A percentile compares a stretch with the other conserved stretches of the same genome.
phyloP scores from a whole-genome alignment of 2,329 filamentous ascomycete species.

The Aspergillus viridinutans region DNA sequence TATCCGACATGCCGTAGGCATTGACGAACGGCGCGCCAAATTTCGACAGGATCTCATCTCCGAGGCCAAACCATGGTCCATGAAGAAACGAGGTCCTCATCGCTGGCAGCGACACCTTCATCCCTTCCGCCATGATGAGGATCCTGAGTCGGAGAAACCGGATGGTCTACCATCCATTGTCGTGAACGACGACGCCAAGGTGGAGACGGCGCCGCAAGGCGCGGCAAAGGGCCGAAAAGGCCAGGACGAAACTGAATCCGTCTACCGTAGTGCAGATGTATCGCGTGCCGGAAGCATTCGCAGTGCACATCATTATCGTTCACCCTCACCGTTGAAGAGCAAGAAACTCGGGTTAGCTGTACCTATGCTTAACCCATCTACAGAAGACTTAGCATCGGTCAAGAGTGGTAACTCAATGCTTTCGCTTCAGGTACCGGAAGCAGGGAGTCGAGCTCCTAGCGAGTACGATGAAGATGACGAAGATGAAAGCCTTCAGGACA shows the following conservation, averaged over 20 bases:
- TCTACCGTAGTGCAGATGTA: slow-evolving; percentile 25
- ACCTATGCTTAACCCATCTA: slow-evolving; percentile 23
- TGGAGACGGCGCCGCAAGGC: slow-evolving; percentile 1
- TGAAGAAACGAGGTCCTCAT: slow-evolving; percentile 17
- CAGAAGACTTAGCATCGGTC: slow-evolving; percentile 29
- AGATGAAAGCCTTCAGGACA: slow-evolving; percentile 57
- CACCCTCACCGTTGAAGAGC: slow-evolving; percentile 15
- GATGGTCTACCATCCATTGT: slow-evolving; percentile 28
- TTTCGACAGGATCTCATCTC: slow-evolving; percentile 56
- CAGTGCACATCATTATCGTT: slow-evolving; percentile 24
- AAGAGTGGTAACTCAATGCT: slow-evolving; percentile 26
- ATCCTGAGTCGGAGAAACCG: slow-evolving; percentile 7
- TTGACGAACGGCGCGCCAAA: slow-evolving; percentile 56
- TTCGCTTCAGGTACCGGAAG: slow-evolving; percentile 27
- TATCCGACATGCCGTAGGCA: slow-evolving; percentile 55
- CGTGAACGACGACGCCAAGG: slow-evolving; percentile 22
- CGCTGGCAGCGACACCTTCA: slow-evolving; percentile 22
- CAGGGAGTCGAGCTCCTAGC: slow-evolving; percentile 2
- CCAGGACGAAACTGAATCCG: slow-evolving; percentile 20
- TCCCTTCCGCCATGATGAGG: slow-evolving; percentile 14
- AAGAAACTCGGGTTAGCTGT: slow-evolving; percentile 21
- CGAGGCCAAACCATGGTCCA: slow-evolving; percentile 32
- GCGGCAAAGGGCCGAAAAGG: slow-evolving; percentile 8
- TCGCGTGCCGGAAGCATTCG: slow-evolving; percentile 19
- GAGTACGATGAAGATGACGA: slow-evolving; percentile 26